Conservation (phyloP, 2,329 filamentous ascomycete genomes). For the Sporothrix protearum region DNA sequence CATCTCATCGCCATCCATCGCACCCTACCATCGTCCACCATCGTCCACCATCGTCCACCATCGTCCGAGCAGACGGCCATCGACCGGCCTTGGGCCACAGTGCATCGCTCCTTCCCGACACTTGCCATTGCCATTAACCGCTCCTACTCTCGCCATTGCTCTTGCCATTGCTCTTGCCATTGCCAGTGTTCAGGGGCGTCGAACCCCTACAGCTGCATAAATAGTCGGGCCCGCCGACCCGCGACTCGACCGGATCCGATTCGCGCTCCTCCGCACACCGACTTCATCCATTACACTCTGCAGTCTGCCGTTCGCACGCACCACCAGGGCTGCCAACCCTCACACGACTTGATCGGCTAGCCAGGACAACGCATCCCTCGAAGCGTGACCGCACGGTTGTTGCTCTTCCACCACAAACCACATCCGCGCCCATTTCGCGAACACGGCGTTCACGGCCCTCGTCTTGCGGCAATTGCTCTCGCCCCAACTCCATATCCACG, state of each 20-base stretch:
- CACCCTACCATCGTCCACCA: background rate
- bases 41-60: background rate
- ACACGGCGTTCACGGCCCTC: background rate
- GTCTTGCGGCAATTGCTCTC: background rate
- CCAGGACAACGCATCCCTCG: background rate
- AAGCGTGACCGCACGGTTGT: background rate
- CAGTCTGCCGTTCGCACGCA: background rate
- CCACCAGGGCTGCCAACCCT: background rate
- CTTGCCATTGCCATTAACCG: background rate
- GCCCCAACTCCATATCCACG: no score
- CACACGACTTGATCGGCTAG: background rate
- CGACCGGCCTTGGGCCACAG: background rate
- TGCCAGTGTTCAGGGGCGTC: background rate
- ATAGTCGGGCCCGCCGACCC: conserved; percentile 12
- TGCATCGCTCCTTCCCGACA: background rate
- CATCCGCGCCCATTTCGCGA: background rate
- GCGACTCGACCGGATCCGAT: conserved; percentile 12
- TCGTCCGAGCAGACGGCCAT: background rate
- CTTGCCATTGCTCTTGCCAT: background rate
- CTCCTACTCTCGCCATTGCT: background rate
- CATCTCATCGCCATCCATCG: background rate
- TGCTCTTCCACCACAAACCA: background rate
- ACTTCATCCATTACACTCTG: background rate
- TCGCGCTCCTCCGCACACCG: conserved; percentile 9
- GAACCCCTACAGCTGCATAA: background rate